Percentiles rank a stretch among this genome's conserved stretches.
Evolutionary conservation across 2,329 filamentous ascomycete genomes (phyloP).

Genomic region (Helotiales sp.): DNA sequence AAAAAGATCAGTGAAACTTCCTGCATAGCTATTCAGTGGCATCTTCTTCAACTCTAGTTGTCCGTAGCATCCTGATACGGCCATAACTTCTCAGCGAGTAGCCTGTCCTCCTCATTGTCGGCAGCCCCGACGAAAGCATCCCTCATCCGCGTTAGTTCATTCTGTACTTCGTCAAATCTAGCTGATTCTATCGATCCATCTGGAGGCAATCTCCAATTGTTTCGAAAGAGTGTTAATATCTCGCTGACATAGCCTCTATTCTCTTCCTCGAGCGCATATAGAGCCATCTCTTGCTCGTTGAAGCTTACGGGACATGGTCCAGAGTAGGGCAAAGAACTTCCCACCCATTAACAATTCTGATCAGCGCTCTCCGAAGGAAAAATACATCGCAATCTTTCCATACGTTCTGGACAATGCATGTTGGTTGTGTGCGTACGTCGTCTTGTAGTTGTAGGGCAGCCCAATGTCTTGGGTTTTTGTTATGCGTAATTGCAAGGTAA

Average conservation of each 20-base stretch:
- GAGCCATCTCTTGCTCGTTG: constrained; percentile 13
- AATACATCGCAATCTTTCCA: constrained; percentile 13
- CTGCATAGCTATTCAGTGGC: too few relatives aligned
- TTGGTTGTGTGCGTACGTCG: constrained; percentile 6
- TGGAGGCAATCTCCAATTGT: constrained; percentile 13
- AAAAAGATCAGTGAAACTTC: too few relatives aligned
- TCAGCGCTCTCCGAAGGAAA: constrained; percentile 14
- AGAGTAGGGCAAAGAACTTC: constrained; percentile 12
- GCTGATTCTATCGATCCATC: constrained; percentile 9
- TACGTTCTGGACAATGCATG: constrained; percentile 6
- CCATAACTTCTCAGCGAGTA: constrained; percentile 14
- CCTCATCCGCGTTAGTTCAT: constrained; percentile 9
- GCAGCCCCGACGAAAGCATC: constrained; percentile 13
- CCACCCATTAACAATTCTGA: constrained; percentile 13
- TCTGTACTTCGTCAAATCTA: constrained; percentile 13
- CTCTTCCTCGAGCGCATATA: constrained; percentile 10
- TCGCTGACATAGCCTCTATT: constrained; percentile 7
- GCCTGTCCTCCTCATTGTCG: constrained; percentile 10
- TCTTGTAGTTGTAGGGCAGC: constrained; percentile 15
- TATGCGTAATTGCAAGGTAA: constrained; percentile 10
- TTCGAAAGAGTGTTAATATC: constrained; percentile 11
- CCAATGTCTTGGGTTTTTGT: constrained; percentile 7
- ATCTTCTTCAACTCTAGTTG: constrained; percentile 1
- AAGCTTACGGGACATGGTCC: constrained; percentile 17
- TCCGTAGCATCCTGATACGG: constrained; percentile 12